phyloP scores from a whole-genome alignment of 139 green algal species.

The Chlorella sorokiniana region DNA sequence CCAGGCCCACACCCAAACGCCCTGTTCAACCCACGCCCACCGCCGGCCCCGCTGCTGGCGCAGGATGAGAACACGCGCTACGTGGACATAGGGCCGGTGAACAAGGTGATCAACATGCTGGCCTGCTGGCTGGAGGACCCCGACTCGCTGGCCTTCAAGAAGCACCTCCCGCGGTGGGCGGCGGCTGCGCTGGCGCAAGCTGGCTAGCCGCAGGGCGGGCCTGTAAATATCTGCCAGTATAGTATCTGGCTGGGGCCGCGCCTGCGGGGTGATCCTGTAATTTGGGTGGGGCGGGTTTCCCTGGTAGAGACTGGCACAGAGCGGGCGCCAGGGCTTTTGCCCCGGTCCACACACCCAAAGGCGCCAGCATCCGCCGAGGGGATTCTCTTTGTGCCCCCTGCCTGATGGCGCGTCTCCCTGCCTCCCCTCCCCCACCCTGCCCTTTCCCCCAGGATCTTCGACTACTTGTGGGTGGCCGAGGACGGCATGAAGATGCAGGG shows the following conservation, averaged over 20 bases:
- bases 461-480: conserved; percentile 99
- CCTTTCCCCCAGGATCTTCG: conserved; percentile 39
- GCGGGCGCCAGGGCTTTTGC: no score
- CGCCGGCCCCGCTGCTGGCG: background rate
- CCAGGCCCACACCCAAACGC: background rate
- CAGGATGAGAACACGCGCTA: conserved; percentile 98
- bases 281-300: no score
- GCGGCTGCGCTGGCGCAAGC: background rate
- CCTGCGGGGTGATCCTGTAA: no score
- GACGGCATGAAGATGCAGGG: conserved; percentile 98
- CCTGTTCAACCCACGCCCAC: background rate
- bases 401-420: no score
- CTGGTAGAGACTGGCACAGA: no score
- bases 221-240: no score
- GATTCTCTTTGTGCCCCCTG: no score
- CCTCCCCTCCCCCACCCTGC: no score
- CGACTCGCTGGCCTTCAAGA: conserved; percentile 73
- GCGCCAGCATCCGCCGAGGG: background rate
- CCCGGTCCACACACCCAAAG: background rate
- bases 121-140: conserved; percentile 95
- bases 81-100: conserved; percentile 97
- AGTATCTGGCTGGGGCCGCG: no score
- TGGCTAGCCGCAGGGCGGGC: background rate
- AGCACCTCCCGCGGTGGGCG: conserved; percentile 37
- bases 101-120: conserved; percentile 99